phyloP scores from a whole-genome alignment of 1,139 yeast species.

The Yamadazyma atmosphaerica region DNA sequence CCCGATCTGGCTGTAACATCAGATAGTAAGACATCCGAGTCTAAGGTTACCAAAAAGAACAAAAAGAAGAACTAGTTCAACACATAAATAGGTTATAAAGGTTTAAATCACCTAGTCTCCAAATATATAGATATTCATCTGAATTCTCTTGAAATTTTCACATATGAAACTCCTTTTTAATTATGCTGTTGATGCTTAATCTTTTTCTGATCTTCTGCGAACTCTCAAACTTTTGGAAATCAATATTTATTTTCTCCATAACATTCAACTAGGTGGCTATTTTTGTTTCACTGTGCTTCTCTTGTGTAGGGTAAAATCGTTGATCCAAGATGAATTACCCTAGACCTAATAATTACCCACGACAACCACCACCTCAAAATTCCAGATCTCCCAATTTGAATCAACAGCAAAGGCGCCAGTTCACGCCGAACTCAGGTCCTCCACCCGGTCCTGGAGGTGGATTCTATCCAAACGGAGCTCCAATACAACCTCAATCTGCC shows the following conservation, averaged over 20 bases:
- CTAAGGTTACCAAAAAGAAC: conserved; percentile 1
- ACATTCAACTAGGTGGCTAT: background rate
- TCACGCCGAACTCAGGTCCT: conserved; percentile 1
- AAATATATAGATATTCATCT: no score
- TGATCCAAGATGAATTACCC: conserved; percentile 6
- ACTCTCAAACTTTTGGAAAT: background rate
- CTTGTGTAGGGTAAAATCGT: no score
- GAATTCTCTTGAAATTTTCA: no score
- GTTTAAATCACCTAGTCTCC: no score
- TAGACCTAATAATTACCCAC: conserved; percentile 6
- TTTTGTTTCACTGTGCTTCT: no score
- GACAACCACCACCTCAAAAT: conserved; percentile 3
- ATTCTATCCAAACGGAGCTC: background rate
- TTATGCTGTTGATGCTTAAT: no score
- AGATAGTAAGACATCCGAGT: background rate
- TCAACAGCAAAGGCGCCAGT: conserved; percentile 6
- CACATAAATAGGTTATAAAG: no score
- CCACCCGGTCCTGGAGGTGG: background rate
- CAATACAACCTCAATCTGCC: background rate
- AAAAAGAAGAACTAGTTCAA: background rate
- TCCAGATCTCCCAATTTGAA: background rate
- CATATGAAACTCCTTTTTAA: no score
- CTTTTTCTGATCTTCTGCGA: conserved; percentile 3
- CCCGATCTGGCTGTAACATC: background rate
- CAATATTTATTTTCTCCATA: conserved; percentile 1